Conservation (phyloP, 2,329 filamentous ascomycete genomes). For the Dactylellina parvicollis region DNA sequence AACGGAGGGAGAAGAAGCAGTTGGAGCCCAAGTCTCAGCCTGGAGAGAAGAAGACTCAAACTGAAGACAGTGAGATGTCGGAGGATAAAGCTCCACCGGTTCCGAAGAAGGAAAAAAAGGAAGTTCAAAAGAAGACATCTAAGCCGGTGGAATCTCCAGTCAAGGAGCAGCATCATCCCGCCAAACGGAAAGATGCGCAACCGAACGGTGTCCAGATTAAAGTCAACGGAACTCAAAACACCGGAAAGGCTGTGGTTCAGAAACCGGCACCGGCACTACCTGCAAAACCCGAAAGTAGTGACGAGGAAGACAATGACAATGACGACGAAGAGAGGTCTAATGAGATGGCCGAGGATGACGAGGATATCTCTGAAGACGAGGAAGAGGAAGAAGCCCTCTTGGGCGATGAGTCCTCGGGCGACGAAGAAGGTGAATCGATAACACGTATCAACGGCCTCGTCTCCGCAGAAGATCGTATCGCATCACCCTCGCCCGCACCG, state of each 20-base stretch:
- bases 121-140: slow-evolving; percentile 16
- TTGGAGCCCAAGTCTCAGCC: slow-evolving; percentile 13
- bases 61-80: background rate
- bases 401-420: slow-evolving; percentile 28
- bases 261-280: slow-evolving; percentile 13
- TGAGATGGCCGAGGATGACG: slow-evolving; percentile 7
- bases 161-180: slow-evolving; percentile 39
- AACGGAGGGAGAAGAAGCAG: slow-evolving; percentile 33
- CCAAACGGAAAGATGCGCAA: slow-evolving; percentile 51
- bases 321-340: background rate
- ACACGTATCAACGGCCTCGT: slow-evolving; percentile 42
- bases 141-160: slow-evolving; percentile 21
- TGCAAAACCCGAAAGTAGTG: background rate
- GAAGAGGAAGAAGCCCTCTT: slow-evolving; percentile 18
- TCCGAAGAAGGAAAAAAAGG: slow-evolving; percentile 1
- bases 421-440: slow-evolving; percentile 29
- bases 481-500: slow-evolving; percentile 66
- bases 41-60: background rate
- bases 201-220: slow-evolving; percentile 35
- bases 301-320: slow-evolving; percentile 8
- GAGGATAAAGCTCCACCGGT: background rate
- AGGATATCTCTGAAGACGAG: slow-evolving; percentile 19
- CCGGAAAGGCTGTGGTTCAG: slow-evolving; percentile 38
- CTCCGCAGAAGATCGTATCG: slow-evolving; percentile 36
- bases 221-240: slow-evolving; percentile 44